A percentile compares a stretch with the other conserved stretches of the same genome.
Conservation (phyloP, 805 yeast genomes). For the Jamesozyma hellenica region DNA sequence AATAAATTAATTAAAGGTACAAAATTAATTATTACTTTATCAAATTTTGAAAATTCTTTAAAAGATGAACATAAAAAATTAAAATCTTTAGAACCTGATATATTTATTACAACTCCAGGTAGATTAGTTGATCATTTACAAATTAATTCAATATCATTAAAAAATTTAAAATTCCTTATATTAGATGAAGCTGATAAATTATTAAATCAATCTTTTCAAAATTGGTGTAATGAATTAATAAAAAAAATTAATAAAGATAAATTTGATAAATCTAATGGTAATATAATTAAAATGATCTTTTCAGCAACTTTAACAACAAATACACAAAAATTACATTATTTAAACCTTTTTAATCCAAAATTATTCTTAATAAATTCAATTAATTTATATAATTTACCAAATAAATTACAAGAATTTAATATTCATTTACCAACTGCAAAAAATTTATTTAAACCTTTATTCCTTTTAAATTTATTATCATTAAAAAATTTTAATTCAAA, state of each 20-base stretch:
- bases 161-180: slow-evolving; percentile 49
- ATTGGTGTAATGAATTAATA: slow-evolving; percentile 65
- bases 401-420: slow-evolving; percentile 37
- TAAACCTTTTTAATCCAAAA: slow-evolving; percentile 63
- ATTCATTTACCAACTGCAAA: slow-evolving; percentile 31
- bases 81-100: slow-evolving; percentile 44
- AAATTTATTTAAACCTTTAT: slow-evolving; percentile 59
- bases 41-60: slow-evolving; percentile 49
- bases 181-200: slow-evolving; percentile 78
- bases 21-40: slow-evolving; percentile 40
- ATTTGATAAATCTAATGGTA: slow-evolving; percentile 21
- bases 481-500: slow-evolving; percentile 8
- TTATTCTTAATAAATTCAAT: slow-evolving; percentile 60
- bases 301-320: slow-evolving; percentile 92
- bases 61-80: slow-evolving; percentile 54
- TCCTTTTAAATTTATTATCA: slow-evolving; percentile 49
- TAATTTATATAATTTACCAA: slow-evolving; percentile 51
- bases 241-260: slow-evolving; percentile 31
- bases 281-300: slow-evolving; percentile 61
- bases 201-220: slow-evolving; percentile 82
- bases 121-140: slow-evolving; percentile 67
- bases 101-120: slow-evolving; percentile 67
- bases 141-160: slow-evolving; percentile 35
- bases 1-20: slow-evolving; percentile 55
- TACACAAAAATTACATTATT: slow-evolving; percentile 70